Evolutionary conservation across 176 grass and related monocot genomes (phyloP).

Genomic region (Avena atlantica): DNA sequence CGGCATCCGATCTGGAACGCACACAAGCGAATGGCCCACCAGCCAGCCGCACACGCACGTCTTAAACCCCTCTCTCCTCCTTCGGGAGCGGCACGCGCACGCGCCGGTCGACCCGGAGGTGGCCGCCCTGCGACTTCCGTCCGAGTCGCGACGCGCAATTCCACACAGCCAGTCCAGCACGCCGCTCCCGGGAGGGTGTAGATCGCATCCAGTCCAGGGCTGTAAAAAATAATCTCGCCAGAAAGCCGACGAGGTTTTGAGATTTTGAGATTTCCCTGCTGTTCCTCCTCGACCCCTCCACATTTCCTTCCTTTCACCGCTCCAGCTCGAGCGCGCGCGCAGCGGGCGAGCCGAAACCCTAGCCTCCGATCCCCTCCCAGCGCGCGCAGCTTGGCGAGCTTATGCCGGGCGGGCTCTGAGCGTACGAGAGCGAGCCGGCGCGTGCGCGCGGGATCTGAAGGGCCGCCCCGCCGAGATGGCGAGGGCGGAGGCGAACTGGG

Average conservation of each 20-base stretch:
- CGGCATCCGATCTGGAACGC: background rate
- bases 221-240: background rate
- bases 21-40: too few relatives aligned
- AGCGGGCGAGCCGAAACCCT: slow-evolving; percentile 34
- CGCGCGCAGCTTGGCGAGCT: too few relatives aligned
- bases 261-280: background rate
- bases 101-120: background rate
- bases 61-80: background rate
- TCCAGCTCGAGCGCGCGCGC: slow-evolving; percentile 22
- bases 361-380: background rate
- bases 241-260: background rate
- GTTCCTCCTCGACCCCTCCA: background rate
- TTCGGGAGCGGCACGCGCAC: background rate
- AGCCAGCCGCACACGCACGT: background rate
- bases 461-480: slow-evolving; percentile 42
- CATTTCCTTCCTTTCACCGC: background rate
- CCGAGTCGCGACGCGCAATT: slow-evolving; percentile 1
- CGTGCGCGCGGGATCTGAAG: slow-evolving; percentile 17
- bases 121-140: slow-evolving; percentile 4
- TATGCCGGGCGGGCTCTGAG: slow-evolving; percentile 32
- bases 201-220: slow-evolving; percentile 26
- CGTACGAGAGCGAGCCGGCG: background rate
- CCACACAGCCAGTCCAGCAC: background rate
- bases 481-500: slow-evolving; percentile 86
- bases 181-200: background rate